These are phyloP conservation scores for Coriolopsis trogii DNA, from an alignment of 1,284 basidiomycete genomes.

Conservation along the genomic window DNA sequence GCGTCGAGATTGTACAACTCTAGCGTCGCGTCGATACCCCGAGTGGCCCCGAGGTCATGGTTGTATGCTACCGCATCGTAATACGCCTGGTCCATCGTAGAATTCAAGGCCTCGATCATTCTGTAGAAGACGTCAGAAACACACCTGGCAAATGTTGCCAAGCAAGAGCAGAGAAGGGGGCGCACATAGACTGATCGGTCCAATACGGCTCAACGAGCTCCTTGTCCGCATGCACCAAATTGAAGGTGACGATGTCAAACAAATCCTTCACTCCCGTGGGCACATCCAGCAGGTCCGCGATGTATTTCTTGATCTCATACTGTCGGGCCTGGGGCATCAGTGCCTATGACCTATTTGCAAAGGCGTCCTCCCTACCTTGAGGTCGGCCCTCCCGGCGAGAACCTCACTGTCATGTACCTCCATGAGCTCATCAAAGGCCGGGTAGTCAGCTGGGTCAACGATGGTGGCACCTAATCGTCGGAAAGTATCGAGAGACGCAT, in stretches of 20 bases:
- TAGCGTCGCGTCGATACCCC: slow-evolving; percentile 50
- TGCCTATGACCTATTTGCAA: background rate
- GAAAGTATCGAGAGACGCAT: slow-evolving; percentile 42
- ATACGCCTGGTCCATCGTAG: slow-evolving; percentile 40
- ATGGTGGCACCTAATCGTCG: slow-evolving; percentile 42
- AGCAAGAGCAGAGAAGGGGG: too few species aligned
- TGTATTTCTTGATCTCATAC: slow-evolving; percentile 40
- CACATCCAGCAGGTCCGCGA: slow-evolving; percentile 36
- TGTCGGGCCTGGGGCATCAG: slow-evolving; percentile 11
- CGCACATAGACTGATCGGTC: slow-evolving; percentile 43
- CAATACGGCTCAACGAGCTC: slow-evolving; percentile 45
- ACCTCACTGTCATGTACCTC: slow-evolving; percentile 34
- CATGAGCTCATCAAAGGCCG: slow-evolving; percentile 38
- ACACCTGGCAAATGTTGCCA: too few species aligned
- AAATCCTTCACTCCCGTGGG: slow-evolving; percentile 41
- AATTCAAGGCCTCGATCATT: too few species aligned
- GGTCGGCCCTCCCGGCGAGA: slow-evolving; percentile 41
- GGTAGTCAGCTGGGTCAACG: slow-evolving; percentile 46
- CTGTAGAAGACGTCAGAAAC: slow-evolving; percentile 1
- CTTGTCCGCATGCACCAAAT: slow-evolving; percentile 41
- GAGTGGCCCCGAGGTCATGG: slow-evolving; percentile 39
- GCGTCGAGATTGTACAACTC: slow-evolving; percentile 51
- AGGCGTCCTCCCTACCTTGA: slow-evolving; percentile 40
- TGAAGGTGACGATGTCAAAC: slow-evolving; percentile 46
- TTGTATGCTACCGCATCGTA: slow-evolving; percentile 41